Base-by-base conservation (phyloP, 192 early-diverging fungal genomes). In the Podila epigama region DNA sequence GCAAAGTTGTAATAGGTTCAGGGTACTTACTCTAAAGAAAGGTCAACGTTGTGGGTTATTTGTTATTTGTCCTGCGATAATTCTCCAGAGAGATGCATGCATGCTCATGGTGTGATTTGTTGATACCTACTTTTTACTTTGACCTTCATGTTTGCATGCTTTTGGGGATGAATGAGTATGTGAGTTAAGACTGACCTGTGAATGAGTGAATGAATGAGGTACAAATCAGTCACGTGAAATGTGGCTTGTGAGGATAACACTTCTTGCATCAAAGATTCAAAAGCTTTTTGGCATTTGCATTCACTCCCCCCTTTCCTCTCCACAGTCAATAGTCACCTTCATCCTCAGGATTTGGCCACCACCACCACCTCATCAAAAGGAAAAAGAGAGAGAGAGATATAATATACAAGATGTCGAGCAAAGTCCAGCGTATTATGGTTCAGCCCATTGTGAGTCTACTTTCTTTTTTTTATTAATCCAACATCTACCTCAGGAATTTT, bases 381-480 rank as follows among this genome's bases (percentile, higher is more conserved):
- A 36, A 39, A 60, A 27, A 60, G 29, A 28, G 15, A 60, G 18
- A 28, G 36, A 42, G 28, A 16, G 18, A 27, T 29, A 18, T 27
- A 60, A 54, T 39, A 58, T 35, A 40, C 58, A 79, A 61, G 65
- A 87, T 87, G 86, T 80, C 85, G 57, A 83, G 85, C 63, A 93
- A 91, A 87, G 92, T 92, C 34, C 92, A 92, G 70, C 91, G 91
- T 82, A 87, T 91, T 70, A 92, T 94, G 90, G 91, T 94, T 68
- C 90, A 92, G 80, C 92, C 92, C 82, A 94, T 94, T 86, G 86
- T 88, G 80, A 82, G 79, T 83, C 52, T 41, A 11, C 16, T 29
- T 7, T 8, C 25, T 27, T 5, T n/a, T 34, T 31, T 15, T 32
- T 54, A 51, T 54, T 15, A 16, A 44, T 28, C 31, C 0, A 37